Evolutionary conservation across 2,329 filamentous ascomycete species (phyloP), one percentile per base, ranked within the genome.

Genomic region (Fusarium sp.): DNA sequence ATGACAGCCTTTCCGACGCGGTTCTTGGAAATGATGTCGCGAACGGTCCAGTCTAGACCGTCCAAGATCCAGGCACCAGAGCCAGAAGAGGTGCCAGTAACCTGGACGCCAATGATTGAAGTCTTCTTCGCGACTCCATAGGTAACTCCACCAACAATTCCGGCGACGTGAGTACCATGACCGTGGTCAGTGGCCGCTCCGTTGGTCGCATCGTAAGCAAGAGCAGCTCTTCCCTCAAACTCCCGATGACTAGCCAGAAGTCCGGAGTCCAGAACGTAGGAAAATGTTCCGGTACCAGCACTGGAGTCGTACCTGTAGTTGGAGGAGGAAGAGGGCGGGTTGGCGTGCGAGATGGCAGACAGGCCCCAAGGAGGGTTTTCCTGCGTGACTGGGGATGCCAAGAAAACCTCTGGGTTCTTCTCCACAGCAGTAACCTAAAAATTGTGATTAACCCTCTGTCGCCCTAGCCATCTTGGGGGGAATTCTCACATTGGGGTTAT

Each of bases 1-100:
- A 86, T 81, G 20, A 87, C 84, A 2, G 85, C 79, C 5, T 81
- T 80, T 1, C 65, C 70, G 10, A 71, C 71, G 3, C 78, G 76
- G 2, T 77, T 77, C 30, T 79, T 78, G 14, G 76, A 37, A 5
- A 76, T 58, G 11, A 82, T 76, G 35, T 84, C 81, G 11, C 77
- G 74, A 7, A 81, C 78, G 5, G 80, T 79, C 82, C 82, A 84
- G 64, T 72, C 71, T 2, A 81, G 70, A 1, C 80, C 82, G 3
- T 73, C 73, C 2, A 84, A 41, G 35, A 83, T 52, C 13, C 73
- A 67, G 1, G 73, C 62, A 0, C 32, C n/a, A 0, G 25, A 23
- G 1, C 71, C 71, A 0, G 0, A 0, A 0, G 25, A 14, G 1
- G 68, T 13, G 0, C 70, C 60, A 0, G 68, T 7, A 1, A 73